These are phyloP conservation scores for Corylus americana DNA, from an alignment of 306 rosid species.

Conservation along the genomic window DNA sequence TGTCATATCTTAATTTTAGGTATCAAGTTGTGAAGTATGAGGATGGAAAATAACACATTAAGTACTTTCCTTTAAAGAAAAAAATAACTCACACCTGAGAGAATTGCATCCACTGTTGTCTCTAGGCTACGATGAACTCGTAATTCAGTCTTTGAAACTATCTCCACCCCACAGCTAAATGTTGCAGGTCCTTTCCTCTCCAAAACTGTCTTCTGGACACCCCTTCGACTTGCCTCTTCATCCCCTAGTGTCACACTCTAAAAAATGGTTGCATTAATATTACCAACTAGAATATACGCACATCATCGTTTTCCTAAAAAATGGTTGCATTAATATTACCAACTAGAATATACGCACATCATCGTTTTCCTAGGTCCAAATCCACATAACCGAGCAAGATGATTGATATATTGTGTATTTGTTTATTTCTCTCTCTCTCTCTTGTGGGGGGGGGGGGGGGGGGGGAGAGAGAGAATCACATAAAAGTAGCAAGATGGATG, in stretches of 20 bases:
- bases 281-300: constrained; percentile 26
- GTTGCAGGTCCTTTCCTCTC: constrained; percentile 98
- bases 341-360: constrained; percentile 26
- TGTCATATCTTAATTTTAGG: constrained; percentile 17
- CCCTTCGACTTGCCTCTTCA: constrained; percentile 93
- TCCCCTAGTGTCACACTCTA: constrained; percentile 96
- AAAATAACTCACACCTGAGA: constrained; percentile 50
- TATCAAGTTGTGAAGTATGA: constrained; percentile 14
- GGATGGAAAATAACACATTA: not conserved
- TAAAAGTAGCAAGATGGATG: not conserved
- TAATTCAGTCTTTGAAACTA: constrained; percentile 81
- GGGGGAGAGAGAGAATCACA: not conserved
- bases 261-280: constrained; percentile 32
- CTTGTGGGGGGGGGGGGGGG: not conserved
- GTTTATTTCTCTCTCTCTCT: no score
- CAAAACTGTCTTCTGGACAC: constrained; percentile 89
- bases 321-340: constrained; percentile 30
- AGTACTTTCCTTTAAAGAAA: not conserved
- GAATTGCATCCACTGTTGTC: constrained; percentile 87
- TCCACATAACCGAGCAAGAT: not conserved
- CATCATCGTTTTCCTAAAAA: constrained; percentile 24
- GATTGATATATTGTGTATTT: not conserved
- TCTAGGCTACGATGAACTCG: constrained; percentile 87
- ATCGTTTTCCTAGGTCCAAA: constrained; percentile 4
- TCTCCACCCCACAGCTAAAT: constrained; percentile 84